Evolutionary conservation across 441 rosid genomes (phyloP), one percentile per base, ranked within the genome.

Genomic region (Populus trichocarpa): DNA sequence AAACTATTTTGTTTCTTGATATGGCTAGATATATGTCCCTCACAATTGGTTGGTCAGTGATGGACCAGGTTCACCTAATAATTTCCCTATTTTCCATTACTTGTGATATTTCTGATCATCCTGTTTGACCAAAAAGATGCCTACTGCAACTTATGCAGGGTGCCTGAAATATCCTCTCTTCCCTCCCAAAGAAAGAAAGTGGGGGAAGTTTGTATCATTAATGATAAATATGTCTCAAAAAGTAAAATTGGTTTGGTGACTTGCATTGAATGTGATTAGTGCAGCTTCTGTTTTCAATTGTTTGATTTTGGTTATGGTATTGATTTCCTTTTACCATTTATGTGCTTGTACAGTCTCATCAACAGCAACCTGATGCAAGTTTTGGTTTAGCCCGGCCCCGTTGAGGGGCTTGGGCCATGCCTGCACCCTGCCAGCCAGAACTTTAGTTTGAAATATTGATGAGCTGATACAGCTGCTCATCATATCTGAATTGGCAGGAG

Each of bases 311-410:
- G 53, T 79, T 14, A 7, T 69, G 61, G 16, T 69, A 1, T 20
- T 59, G 57, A 40, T 16, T n/a, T 40, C 42, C 22, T n/a, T 18
- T 38, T 12, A 7, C 20, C 57, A 14, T 46, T 50, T 69, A 69
- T 75, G 50, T 71, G 59, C 7, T 38, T 79, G 2, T 85, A 70
- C 87, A 86, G 93, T 83, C 89, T 81, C 88, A 84, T 86, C 93
- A 90, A 81, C 97, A 87, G 79, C 97, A 87, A 82, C 86, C 86
- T 84, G 93, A 92, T 81, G 86, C 90, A 30, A 89, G 88, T 90
- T 91, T 89, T 86, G 97, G 95, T 84, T 87, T 91, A 83, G 93
- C 97, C 89, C 97, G 93, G 94, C 97, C 97, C 94, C 91, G 91
- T n/a, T 91, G 90, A 92, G 93, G 97, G 95, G 95, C 93, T 82